Percentiles rank a stretch among this genome's conserved stretches.
phyloP scores from a whole-genome alignment of 331 rosid genomes.

The Rosa hybrid region DNA sequence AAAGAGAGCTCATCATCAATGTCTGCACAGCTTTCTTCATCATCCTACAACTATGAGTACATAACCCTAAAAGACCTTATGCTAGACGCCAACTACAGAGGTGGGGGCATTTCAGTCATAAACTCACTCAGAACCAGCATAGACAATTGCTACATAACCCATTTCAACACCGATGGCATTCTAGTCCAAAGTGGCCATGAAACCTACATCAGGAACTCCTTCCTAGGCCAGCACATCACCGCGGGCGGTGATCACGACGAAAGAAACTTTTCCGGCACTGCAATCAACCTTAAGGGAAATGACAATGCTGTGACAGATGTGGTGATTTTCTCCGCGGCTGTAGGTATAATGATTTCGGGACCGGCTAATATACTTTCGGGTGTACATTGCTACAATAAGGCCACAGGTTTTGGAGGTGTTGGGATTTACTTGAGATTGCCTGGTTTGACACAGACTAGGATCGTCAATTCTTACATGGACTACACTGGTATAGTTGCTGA shows the following conservation, averaged over 20 bases:
- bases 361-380: slow-evolving; percentile 73
- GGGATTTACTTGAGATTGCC: slow-evolving; percentile 80
- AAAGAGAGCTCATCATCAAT: slow-evolving; percentile 20
- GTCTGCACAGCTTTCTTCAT: slow-evolving; percentile 31
- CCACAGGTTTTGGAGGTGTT: slow-evolving; percentile 80
- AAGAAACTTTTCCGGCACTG: slow-evolving; percentile 76
- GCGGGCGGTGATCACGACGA: slow-evolving; percentile 67
- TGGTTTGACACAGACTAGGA: slow-evolving; percentile 73
- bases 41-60: slow-evolving; percentile 73
- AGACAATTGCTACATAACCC: slow-evolving; percentile 86
- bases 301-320: slow-evolving; percentile 90
- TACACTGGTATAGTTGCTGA: slow-evolving; percentile 85
- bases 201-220: slow-evolving; percentile 76
- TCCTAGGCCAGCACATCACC: slow-evolving; percentile 93
- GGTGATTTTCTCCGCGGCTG: slow-evolving; percentile 74
- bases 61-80: slow-evolving; percentile 69
- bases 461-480: slow-evolving; percentile 85
- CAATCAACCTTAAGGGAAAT: slow-evolving; percentile 62
- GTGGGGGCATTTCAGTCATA: slow-evolving; percentile 76
- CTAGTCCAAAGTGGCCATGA: slow-evolving; percentile 77
- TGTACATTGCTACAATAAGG: slow-evolving; percentile 94
- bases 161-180: slow-evolving; percentile 78
- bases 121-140: slow-evolving; percentile 77
- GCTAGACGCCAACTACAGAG: slow-evolving; percentile 78
- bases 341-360: slow-evolving; percentile 62